Evolutionary conservation across 2,329 filamentous ascomycete genomes (phyloP), one percentile per base, ranked within the genome.

Genomic region (Juglanconis sp.): DNA sequence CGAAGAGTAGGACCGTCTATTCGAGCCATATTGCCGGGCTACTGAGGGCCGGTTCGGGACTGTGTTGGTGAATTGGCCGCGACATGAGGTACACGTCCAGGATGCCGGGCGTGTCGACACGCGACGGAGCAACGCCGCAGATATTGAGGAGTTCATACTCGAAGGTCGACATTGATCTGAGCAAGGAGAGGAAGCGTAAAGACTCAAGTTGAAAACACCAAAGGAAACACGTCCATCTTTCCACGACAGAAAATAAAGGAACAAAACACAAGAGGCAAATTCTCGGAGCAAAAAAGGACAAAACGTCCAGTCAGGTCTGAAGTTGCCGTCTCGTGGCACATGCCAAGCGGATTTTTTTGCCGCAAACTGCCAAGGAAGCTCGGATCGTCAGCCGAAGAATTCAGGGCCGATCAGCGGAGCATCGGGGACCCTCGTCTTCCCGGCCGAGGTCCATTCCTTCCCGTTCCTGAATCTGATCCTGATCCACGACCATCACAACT

Each of bases 21-120:
- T 53, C 17, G 58, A 47, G 17, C 30, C 35, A 32, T 48, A 38
- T 30, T 61, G 35, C 35, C 51, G 55, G n/a, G 17, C 13, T 32
- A 31, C 32, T 3, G 40, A 38, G 13, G 34, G 10, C 35, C 49
- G 44, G 5, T 15, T 49, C 9, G 42, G 58, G 8, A 54, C 7
- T 32, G 51, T 48, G 11, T 51, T 61, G 11, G 35, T 32, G 15
- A 53, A 31, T 9, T 53, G 48, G 49, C 35, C 47, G 36, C 61
- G 58, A 40, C 58, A 63, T 56, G 61, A 58, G 44, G 54, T 56
- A 40, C 61, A 63, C 38, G 61, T 58, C 61, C 61, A 63, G 11
- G 54, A 36, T 32, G 46, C 36, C 44, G 54, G 50, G n/a, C 53
- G 46, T 30, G 54, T 44, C 51, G 61, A 42, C 44, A 60, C 51